Percentiles rank a stretch among this genome's conserved stretches.
Evolutionary conservation across 2,329 filamentous ascomycete species (phyloP).

Genomic region (Nemania serpens): DNA sequence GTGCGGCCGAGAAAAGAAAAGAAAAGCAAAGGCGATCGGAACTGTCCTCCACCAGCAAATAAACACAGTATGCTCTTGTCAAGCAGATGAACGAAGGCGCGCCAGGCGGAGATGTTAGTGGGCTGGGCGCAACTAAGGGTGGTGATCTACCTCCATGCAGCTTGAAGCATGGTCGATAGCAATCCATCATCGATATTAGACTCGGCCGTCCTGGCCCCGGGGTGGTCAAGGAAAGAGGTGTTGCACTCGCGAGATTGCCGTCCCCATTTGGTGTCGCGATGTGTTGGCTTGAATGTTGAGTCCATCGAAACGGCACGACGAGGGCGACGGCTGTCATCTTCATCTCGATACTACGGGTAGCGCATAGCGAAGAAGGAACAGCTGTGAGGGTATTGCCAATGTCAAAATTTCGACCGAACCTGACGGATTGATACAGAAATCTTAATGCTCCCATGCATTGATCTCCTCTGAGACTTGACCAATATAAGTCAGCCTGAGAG

Average conservation of each 20-base stretch:
- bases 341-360: conserved; percentile 2
- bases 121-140: conserved; percentile 24
- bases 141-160: conserved; percentile 31
- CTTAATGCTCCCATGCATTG: too few species aligned
- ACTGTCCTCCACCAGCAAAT: too few species aligned
- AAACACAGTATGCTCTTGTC: neutral
- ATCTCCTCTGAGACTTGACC: too few species aligned
- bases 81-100: neutral
- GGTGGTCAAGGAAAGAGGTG: neutral
- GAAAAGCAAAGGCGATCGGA: too few species aligned
- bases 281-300: conserved; percentile 37
- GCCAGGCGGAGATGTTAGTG: conserved; percentile 30
- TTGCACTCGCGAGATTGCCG: conserved; percentile 28
- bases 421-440: too few species aligned
- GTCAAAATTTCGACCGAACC: too few species aligned
- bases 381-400: too few species aligned
- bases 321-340: conserved; percentile 36
- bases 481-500: too few species aligned
- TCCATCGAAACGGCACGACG: conserved; percentile 44
- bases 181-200: conserved; percentile 30
- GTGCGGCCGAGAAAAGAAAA: too few species aligned
- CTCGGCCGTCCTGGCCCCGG: conserved; percentile 18
- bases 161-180: conserved; percentile 25
- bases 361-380: neutral
- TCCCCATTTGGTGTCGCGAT: conserved; percentile 33